These are phyloP conservation scores for Mariannaea sp. DNA, from an alignment of 2,329 filamentous ascomycete species.

Conservation along the genomic window DNA sequence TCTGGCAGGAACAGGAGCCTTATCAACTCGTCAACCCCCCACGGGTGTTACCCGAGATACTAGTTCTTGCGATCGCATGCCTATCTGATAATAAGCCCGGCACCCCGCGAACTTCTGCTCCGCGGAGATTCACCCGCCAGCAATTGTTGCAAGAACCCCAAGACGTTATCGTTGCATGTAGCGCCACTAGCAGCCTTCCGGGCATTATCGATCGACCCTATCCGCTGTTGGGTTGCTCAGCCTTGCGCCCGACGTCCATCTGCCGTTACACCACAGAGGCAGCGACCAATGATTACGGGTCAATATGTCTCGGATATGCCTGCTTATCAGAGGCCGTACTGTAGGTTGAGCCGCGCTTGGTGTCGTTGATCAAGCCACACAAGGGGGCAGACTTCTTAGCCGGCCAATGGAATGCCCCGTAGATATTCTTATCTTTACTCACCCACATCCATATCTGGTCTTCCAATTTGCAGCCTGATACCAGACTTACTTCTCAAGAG, in stretches of 20 bases:
- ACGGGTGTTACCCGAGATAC: slow-evolving; percentile 6
- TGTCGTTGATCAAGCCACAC: slow-evolving; percentile 25
- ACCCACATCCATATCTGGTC: slow-evolving; percentile 19
- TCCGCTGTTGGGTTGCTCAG: slow-evolving; percentile 22
- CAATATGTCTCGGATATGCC: slow-evolving; percentile 28
- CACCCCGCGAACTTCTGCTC: slow-evolving; percentile 28
- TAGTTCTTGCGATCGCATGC: slow-evolving; percentile 12
- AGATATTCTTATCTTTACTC: slow-evolving; percentile 35
- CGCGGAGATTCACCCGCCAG: slow-evolving; percentile 36
- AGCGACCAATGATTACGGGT: slow-evolving; percentile 27
- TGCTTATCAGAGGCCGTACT: slow-evolving; percentile 33
- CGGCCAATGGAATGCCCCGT: slow-evolving; percentile 16
- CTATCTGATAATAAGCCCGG: slow-evolving; percentile 30
- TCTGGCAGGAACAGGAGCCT: slow-evolving; percentile 12
- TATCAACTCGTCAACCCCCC: slow-evolving; percentile 32
- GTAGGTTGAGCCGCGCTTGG: slow-evolving; percentile 33
- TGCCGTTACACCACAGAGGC: slow-evolving; percentile 21
- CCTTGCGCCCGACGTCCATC: slow-evolving; percentile 26
- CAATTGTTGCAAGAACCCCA: slow-evolving; percentile 22
- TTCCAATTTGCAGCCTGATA: too few relatives aligned
- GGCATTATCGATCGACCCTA: slow-evolving; percentile 15
- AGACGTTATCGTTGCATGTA: slow-evolving; percentile 32
- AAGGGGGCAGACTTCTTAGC: slow-evolving; percentile 25
- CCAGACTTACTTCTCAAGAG: too few relatives aligned
- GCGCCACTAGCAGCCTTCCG: slow-evolving; percentile 20